Percentiles rank a stretch among this genome's conserved stretches.
phyloP scores from a whole-genome alignment of 768 basidiomycete species.

The Panus rudis region DNA sequence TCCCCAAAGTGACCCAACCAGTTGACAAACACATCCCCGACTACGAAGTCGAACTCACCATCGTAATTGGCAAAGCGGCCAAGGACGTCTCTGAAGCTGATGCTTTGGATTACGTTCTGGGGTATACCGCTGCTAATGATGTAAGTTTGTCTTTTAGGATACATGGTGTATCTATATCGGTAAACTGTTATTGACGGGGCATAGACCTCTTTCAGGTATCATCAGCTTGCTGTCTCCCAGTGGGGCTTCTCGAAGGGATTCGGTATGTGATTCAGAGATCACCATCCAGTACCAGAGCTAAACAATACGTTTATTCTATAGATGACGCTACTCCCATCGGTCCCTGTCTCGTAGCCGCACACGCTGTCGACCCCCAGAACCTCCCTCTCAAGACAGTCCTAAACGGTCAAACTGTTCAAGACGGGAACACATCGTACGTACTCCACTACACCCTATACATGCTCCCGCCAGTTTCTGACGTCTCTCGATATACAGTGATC shows the following conservation, averaged over 20 bases:
- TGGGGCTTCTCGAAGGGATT: conserved; percentile 89
- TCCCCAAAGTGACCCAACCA: conserved; percentile 67
- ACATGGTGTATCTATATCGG: background rate
- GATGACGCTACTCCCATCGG: conserved; percentile 73
- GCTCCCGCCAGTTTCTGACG: no score
- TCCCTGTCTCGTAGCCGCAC: conserved; percentile 69
- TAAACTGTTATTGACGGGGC: background rate
- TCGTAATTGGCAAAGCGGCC: conserved; percentile 78
- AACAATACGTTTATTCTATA: conserved; percentile 15
- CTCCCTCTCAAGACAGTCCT: conserved; percentile 55
- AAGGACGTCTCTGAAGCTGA: conserved; percentile 76
- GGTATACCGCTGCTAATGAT: conserved; percentile 76
- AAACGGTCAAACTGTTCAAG: conserved; percentile 64
- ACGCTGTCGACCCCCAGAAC: conserved; percentile 58
- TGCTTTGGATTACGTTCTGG: conserved; percentile 81
- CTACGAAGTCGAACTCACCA: conserved; percentile 75
- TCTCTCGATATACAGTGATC: conserved; percentile 42
- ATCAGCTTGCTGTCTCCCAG: conserved; percentile 74
- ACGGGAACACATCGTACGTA: conserved; percentile 72
- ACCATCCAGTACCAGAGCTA: background rate
- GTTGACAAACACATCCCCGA: conserved; percentile 65
- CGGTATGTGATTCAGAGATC: conserved; percentile 43
- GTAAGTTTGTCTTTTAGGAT: conserved; percentile 33
- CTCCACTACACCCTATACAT: background rate
- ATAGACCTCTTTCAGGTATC: conserved; percentile 76